Conservation (phyloP, 2,329 filamentous ascomycete species). For the Neonectria ditissima region DNA sequence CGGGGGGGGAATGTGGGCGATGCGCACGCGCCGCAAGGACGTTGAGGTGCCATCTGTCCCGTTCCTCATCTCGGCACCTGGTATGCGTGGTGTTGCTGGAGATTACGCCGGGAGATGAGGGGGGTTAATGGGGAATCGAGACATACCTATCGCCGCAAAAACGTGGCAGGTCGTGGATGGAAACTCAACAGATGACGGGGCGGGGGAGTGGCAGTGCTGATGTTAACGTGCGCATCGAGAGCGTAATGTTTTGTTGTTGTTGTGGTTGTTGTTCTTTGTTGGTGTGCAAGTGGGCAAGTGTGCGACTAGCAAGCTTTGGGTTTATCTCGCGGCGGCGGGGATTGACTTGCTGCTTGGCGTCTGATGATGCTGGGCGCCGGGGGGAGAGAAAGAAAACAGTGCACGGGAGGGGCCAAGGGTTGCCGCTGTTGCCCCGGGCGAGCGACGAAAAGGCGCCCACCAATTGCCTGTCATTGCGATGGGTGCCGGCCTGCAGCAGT, state of each 20-base stretch:
- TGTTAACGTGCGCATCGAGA: slow-evolving; percentile 41
- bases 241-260: slow-evolving; percentile 20
- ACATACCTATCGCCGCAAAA: slow-evolving; percentile 38
- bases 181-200: slow-evolving; percentile 25
- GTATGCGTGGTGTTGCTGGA: slow-evolving; percentile 32
- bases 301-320: slow-evolving; percentile 16
- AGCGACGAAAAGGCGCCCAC: not conserved
- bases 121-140: slow-evolving; percentile 13
- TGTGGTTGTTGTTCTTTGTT: slow-evolving; percentile 31
- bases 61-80: slow-evolving; percentile 25
- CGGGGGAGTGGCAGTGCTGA: slow-evolving; percentile 29
- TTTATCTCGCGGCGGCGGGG: slow-evolving; percentile 31
- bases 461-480: not conserved
- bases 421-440: slow-evolving; percentile 43
- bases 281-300: slow-evolving; percentile 28
- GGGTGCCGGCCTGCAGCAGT: not conserved
- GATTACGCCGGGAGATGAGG: slow-evolving; percentile 21
- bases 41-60: slow-evolving; percentile 32
- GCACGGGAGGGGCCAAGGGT: slow-evolving; percentile 24
- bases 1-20: slow-evolving; percentile 17
- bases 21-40: slow-evolving; percentile 20
- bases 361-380: slow-evolving; percentile 36
- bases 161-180: slow-evolving; percentile 31
- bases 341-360: slow-evolving; percentile 19
- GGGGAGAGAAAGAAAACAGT: slow-evolving; percentile 31